These are phyloP conservation scores for Salix udensis DNA, from an alignment of 345 rosid species.

Conservation along the genomic window DNA sequence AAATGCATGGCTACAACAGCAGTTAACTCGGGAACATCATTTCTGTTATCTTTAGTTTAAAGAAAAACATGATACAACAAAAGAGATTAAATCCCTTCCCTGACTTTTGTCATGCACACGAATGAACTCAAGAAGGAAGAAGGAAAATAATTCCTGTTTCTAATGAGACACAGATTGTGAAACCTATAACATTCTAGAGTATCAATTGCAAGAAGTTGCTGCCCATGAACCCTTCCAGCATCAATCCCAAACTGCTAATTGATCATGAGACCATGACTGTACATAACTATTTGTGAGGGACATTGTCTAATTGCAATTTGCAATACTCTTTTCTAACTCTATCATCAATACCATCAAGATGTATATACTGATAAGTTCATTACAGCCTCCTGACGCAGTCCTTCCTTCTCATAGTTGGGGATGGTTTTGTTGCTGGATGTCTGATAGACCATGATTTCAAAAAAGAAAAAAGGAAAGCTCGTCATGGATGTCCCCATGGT, in stretches of 20 bases:
- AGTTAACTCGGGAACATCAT: neutral
- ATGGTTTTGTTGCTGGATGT: neutral
- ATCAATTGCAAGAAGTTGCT: slow-evolving; percentile 5
- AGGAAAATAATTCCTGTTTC: neutral
- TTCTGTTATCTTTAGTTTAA: neutral
- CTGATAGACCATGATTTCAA: neutral
- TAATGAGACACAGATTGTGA: neutral
- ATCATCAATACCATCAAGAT: slow-evolving; percentile 7
- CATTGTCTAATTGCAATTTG: neutral
- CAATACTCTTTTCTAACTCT: slow-evolving; percentile 1
- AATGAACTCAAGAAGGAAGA: neutral
- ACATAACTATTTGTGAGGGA: neutral
- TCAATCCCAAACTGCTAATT: neutral
- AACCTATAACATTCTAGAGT: slow-evolving; percentile 2
- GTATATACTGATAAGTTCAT: slow-evolving; percentile 2
- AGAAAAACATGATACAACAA: neutral
- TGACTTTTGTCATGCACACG: slow-evolving; percentile 15
- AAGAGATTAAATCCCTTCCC: neutral
- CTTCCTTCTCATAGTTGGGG: neutral
- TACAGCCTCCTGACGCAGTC: neutral
- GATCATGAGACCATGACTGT: neutral
- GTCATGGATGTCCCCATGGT: neutral
- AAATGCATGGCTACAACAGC: neutral
- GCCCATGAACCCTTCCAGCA: neutral
- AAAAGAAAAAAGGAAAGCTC: neutral